Evolutionary conservation across 164 flowering plant species (phyloP).

Genomic region (Tetrastigma voinierianum): DNA sequence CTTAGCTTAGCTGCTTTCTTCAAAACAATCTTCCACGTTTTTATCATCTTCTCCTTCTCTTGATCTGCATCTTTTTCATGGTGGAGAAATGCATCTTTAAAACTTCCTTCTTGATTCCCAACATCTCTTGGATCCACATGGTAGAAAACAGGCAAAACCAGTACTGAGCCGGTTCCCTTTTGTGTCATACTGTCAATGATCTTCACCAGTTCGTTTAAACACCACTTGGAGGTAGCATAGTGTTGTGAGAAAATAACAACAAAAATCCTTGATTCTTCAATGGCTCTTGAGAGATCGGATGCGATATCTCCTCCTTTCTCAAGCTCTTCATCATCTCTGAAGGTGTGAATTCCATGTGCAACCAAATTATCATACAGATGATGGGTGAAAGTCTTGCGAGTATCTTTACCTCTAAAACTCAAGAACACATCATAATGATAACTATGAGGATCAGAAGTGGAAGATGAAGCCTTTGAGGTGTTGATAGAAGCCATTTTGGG

Average conservation of each 20-base stretch:
- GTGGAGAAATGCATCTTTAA: not conserved
- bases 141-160: not conserved
- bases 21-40: not conserved
- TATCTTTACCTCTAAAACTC: no score
- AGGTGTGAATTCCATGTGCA: no score
- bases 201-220: not conserved
- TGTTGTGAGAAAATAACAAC: not conserved
- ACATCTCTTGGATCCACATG: conserved; percentile 2
- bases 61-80: not conserved
- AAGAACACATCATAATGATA: no score
- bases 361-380: no score
- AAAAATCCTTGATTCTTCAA: not conserved
- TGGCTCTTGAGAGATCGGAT: no score
- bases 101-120: not conserved
- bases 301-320: no score
- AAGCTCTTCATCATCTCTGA: no score
- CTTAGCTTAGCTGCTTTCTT: no score
- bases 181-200: not conserved
- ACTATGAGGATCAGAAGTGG: no score
- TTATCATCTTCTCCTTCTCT: not conserved
- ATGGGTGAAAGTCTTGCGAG: no score
- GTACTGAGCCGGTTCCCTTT: not conserved
- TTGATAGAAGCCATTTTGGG: no score
- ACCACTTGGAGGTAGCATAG: conserved; percentile 1
- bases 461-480: no score